Evolutionary conservation across 148 eudicot species (phyloP).

Genomic region (Fagopyrum esculentum): DNA sequence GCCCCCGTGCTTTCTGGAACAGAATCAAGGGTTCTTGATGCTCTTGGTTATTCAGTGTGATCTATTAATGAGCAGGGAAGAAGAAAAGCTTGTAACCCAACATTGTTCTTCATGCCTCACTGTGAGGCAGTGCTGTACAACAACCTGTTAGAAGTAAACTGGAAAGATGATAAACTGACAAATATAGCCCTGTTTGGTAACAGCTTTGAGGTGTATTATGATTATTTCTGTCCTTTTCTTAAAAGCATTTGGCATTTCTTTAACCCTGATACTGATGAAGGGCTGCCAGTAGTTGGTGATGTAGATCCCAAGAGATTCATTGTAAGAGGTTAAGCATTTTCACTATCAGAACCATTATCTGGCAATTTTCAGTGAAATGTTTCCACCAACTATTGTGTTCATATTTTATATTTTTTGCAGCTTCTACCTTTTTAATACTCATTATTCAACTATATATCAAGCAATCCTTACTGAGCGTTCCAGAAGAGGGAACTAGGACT

Average conservation of each 20-base stretch:
- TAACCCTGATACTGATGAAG: conserved; percentile 29
- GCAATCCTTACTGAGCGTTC: too few relatives aligned
- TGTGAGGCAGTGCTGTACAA: conserved; percentile 78
- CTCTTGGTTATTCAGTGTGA: conserved; percentile 55
- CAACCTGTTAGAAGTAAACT: conserved; percentile 61
- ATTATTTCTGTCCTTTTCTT: conserved; percentile 61
- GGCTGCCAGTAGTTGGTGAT: conserved; percentile 19
- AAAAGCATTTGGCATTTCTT: conserved; percentile 78
- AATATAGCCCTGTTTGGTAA: conserved; percentile 56
- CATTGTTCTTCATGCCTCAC: conserved; percentile 81
- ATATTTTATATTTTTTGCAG: background rate
- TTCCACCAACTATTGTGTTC: background rate
- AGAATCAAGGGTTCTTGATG: conserved; percentile 48
- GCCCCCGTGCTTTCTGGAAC: conserved; percentile 71
- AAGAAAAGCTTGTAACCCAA: conserved; percentile 45
- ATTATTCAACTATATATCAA: too few relatives aligned
- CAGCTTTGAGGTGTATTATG: conserved; percentile 58
- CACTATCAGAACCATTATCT: background rate
- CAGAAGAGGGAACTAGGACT: too few relatives aligned
- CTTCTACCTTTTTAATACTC: too few relatives aligned
- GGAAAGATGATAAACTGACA: conserved; percentile 38
- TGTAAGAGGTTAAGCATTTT: background rate
- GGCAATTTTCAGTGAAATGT: background rate
- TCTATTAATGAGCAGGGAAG: conserved; percentile 67
- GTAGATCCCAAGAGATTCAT: background rate